Base-by-base conservation (phyloP, 108 stramenopile genomes). In the Epithemia pelagica region DNA sequence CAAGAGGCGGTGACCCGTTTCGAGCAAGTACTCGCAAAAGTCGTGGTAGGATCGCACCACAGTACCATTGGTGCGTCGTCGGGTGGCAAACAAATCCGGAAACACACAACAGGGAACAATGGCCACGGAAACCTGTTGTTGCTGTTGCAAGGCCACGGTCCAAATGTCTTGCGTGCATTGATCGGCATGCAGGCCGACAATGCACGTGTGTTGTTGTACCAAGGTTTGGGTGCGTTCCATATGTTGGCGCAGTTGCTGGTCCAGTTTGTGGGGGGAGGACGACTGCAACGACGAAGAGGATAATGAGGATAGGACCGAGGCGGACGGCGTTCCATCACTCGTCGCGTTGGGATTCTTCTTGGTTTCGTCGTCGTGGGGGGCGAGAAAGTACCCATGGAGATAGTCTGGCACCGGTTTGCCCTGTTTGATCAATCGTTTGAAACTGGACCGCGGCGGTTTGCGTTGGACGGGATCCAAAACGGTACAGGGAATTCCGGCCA, bases 141-240 rank as follows among this genome's bases (percentile, higher is more conserved):
- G 55, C 19, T 86, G 59, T 15, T 73, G 32, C 3, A 85, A 30
- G 8, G 89, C 91, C 60, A 83, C 54, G 37, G 90, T 89, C 19
- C 92, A 74, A n/a, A 71, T 65, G n/a, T 69, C 67, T 52, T 95
- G 91, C 8, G 94, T 95, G 28, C 91, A 89, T 63, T 90, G 85
- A 71, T 94, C 92, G 21, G 94, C 87, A 73, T 95, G 94, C 69
- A 95, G 87, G 8, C 94, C 94, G 7, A 86, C 37, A 77, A 32
- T 92, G 70, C 37, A 89, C 31, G 58, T 82, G 53, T 32, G 68
- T 32, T 28, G 52, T 59, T 54, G 2, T 60, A 8, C 27, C 24
- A 54, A 54, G 53, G 27, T 8, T 26, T 59, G 20, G 22, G 25
- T 31, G 37, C 37, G 37, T 46, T 46, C 10, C 5, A 46, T 15